Evolutionary conservation across 192 early-diverging fungal species (phyloP).

Genomic region (Umbelopsis sp.): DNA sequence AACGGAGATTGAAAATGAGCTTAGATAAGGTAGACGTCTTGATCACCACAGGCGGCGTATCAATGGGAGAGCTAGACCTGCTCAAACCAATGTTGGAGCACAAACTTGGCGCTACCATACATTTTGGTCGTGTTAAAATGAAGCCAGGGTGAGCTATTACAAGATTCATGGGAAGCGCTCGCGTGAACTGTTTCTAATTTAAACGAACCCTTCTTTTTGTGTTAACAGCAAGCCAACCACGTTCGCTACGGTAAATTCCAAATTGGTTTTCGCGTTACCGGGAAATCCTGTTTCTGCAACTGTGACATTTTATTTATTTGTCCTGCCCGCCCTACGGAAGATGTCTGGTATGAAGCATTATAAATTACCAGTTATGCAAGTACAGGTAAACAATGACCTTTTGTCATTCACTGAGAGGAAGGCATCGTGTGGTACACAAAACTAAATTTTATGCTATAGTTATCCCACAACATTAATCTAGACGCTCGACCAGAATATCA

Average conservation of each 20-base stretch:
- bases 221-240: slow-evolving; percentile 85
- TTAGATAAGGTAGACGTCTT: slow-evolving; percentile 71
- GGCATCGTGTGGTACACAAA: background rate
- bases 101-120: slow-evolving; percentile 72
- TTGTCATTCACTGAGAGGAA: background rate
- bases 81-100: slow-evolving; percentile 87
- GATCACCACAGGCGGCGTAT: slow-evolving; percentile 93
- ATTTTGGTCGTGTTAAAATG: slow-evolving; percentile 90
- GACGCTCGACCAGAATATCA: slow-evolving; percentile 76
- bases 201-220: background rate
- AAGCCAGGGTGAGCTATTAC: slow-evolving; percentile 76
- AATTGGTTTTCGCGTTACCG: slow-evolving; percentile 86
- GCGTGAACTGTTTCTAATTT: background rate
- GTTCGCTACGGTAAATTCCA: slow-evolving; percentile 75
- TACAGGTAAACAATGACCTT: slow-evolving; percentile 54
- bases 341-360: slow-evolving; percentile 68
- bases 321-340: slow-evolving; percentile 79
- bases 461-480: slow-evolving; percentile 54
- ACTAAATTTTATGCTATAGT: slow-evolving; percentile 30
- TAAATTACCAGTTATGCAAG: slow-evolving; percentile 53
- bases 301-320: slow-evolving; percentile 91
- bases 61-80: slow-evolving; percentile 97
- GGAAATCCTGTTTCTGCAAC: slow-evolving; percentile 94
- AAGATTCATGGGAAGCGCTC: background rate
- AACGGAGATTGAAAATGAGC: slow-evolving; percentile 45